phyloP scores from a whole-genome alignment of 345 rosid species.

The Corchorus capsularis region DNA sequence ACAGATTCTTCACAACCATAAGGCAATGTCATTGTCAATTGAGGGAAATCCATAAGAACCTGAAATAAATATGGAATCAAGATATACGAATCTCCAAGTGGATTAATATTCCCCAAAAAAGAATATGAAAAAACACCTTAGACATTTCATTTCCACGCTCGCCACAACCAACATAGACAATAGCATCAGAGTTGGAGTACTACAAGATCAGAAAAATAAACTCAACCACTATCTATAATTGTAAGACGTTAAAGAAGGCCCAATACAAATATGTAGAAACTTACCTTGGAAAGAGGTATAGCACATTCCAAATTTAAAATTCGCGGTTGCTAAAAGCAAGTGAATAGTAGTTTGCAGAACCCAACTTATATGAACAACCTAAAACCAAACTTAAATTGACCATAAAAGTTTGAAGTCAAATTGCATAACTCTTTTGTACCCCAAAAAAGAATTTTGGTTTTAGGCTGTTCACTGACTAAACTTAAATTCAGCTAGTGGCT shows the following conservation, averaged over 20 bases:
- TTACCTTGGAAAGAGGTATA: constrained; percentile 99
- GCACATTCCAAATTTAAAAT: constrained; percentile 14
- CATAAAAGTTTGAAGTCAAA: not conserved
- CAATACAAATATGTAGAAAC: constrained; percentile 13
- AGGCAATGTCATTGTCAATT: constrained; percentile 99
- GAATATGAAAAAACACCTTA: constrained; percentile 53
- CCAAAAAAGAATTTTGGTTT: not conserved
- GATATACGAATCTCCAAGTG: constrained; percentile 11
- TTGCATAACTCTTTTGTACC: not conserved
- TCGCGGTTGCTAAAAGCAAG: not conserved
- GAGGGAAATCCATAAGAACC: constrained; percentile 99
- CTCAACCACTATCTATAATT: constrained; percentile 17
- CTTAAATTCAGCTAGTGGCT: too few relatives aligned
- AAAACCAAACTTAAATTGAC: not conserved
- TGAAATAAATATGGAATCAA: constrained; percentile 27
- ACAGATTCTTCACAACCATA: constrained; percentile 99
- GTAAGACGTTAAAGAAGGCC: not conserved
- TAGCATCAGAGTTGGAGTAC: constrained; percentile 99
- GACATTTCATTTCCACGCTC: constrained; percentile 99
- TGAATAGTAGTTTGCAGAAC: not conserved
- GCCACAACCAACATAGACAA: constrained; percentile 98
- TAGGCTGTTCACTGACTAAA: too few relatives aligned
- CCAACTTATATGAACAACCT: not conserved
- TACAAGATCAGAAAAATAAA: constrained; percentile 39
- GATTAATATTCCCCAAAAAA: not conserved